A percentile compares a stretch with the other conserved stretches of the same genome.
Conservation (phyloP, 768 basidiomycete species). For the Podaxis sp. region DNA sequence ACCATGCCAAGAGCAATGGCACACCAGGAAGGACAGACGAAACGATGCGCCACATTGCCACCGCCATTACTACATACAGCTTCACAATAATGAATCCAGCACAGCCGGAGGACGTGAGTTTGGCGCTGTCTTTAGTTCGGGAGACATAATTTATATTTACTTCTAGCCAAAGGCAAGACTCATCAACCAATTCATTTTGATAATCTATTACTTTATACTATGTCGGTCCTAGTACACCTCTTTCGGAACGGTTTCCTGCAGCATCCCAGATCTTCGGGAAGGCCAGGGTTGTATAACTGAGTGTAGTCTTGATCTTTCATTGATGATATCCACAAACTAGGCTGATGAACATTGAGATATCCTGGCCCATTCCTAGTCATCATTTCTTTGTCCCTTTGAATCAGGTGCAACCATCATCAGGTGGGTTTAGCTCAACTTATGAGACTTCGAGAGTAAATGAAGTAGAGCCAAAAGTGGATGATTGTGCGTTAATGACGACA, state of each 20-base stretch:
- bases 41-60: neutral
- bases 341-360: neutral
- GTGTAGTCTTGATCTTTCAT: neutral
- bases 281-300: neutral
- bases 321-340: neutral
- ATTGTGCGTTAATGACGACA: neutral
- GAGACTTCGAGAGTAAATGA: neutral
- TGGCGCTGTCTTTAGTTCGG: neutral
- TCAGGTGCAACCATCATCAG: neutral
- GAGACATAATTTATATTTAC: no score
- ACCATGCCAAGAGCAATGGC: neutral
- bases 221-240: neutral
- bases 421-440: neutral
- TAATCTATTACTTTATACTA: no score
- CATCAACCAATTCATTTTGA: no score
- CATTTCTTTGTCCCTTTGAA: neutral
- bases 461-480: neutral
- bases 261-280: neutral
- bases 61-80: neutral
- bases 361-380: neutral
- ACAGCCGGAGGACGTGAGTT: neutral
- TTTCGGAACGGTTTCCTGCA: neutral
- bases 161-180: no score
- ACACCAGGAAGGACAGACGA: neutral
- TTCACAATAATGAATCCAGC: neutral